Percentiles rank a stretch among this genome's conserved stretches.
Conservation (phyloP, 306 rosid genomes). For the Carpinus viminea region DNA sequence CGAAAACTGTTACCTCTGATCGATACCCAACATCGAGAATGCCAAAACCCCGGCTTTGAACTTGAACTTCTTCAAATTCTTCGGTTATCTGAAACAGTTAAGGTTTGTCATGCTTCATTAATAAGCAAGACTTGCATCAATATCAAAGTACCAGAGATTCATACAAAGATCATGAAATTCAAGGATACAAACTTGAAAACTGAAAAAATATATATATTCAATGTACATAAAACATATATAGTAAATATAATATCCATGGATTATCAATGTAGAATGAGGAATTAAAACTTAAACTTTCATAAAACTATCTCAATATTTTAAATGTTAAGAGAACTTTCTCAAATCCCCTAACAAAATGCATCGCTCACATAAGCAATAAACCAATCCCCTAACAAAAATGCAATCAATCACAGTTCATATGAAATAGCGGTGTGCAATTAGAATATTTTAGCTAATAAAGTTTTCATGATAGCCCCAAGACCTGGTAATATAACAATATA, state of each 20-base stretch:
- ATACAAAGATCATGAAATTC: neutral
- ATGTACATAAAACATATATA: neutral
- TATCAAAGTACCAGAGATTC: neutral
- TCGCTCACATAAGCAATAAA: neutral
- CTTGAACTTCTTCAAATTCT: slow-evolving; percentile 92
- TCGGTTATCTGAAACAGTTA: slow-evolving; percentile 67
- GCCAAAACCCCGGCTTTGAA: slow-evolving; percentile 98
- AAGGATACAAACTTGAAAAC: neutral
- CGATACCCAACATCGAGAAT: slow-evolving; percentile 97
- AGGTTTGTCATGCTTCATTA: slow-evolving; percentile 23
- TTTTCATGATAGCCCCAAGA: neutral
- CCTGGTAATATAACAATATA: neutral
- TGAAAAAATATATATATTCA: neutral
- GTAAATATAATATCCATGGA: neutral
- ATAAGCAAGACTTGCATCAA: slow-evolving; percentile 20
- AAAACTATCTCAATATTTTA: neutral
- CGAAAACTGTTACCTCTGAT: slow-evolving; percentile 56
- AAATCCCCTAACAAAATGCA: neutral
- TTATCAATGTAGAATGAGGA: neutral
- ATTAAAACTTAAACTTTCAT: neutral
- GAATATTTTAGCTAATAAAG: neutral
- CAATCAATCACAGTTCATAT: neutral
- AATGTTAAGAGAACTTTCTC: neutral
- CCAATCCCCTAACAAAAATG: neutral
- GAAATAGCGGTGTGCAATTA: neutral